Percentiles rank a stretch among this genome's conserved stretches.
phyloP scores from a whole-genome alignment of 345 rosid species.

The Isatis tinctoria region DNA sequence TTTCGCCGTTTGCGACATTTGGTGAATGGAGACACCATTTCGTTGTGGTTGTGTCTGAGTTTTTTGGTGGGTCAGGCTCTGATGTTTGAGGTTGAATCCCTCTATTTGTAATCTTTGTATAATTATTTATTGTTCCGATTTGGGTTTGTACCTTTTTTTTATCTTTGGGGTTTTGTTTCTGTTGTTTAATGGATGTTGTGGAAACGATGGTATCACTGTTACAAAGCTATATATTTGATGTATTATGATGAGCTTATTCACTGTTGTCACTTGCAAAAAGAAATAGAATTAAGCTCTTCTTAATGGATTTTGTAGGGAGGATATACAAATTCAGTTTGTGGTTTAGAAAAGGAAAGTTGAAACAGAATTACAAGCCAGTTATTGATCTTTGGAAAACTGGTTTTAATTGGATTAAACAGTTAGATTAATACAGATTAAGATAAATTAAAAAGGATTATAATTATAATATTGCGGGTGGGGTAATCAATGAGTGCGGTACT shows the following conservation, averaged over 20 bases:
- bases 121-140: not conserved
- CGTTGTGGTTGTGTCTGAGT: slow-evolving; percentile 3
- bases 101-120: slow-evolving; percentile 3
- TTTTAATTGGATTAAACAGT: not conserved
- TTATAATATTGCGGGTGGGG: slow-evolving; percentile 3
- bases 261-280: not conserved
- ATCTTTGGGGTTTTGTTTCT: not conserved
- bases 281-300: not conserved
- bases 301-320: no score
- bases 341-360: not conserved
- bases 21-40: slow-evolving; percentile 73
- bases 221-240: not conserved
- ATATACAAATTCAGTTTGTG: not conserved
- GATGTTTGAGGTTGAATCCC: not conserved
- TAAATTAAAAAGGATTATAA: not conserved
- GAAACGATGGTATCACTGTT: not conserved
- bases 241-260: not conserved
- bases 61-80: not conserved
- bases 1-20: slow-evolving; percentile 64
- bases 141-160: not conserved
- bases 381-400: not conserved
- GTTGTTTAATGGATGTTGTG: not conserved
- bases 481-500: not conserved
- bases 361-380: not conserved
- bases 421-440: not conserved